These are phyloP conservation scores for Micractinium sp. DNA, from an alignment of 139 green algal genomes.

Conservation along the genomic window DNA sequence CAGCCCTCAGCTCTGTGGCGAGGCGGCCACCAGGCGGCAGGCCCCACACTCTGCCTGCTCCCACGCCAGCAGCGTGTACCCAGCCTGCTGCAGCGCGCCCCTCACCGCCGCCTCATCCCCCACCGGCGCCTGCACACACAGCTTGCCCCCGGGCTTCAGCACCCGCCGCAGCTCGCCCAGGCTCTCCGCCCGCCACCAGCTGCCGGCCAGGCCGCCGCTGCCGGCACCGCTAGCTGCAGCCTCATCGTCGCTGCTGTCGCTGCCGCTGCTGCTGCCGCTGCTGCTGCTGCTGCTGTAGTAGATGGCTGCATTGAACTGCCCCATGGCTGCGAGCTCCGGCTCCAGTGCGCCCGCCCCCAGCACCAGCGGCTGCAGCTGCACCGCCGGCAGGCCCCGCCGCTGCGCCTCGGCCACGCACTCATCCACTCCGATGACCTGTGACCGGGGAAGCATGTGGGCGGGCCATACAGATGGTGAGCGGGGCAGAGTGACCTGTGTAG, in stretches of 20 bases:
- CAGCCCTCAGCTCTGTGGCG: background rate
- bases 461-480: background rate
- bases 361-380: constrained; percentile 21
- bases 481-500: too few species aligned
- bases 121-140: constrained; percentile 50
- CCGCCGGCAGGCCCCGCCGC: constrained; percentile 41
- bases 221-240: background rate
- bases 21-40: constrained; percentile 2
- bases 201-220: background rate
- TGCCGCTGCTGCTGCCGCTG: background rate
- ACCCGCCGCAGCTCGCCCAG: constrained; percentile 41
- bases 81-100: background rate
- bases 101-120: background rate
- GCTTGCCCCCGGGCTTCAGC: constrained; percentile 45
- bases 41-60: background rate
- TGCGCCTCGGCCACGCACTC: constrained; percentile 28
- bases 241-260: background rate
- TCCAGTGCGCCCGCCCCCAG: constrained; percentile 3
- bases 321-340: background rate
- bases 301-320: constrained; percentile 42
- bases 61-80: background rate
- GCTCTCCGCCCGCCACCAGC: constrained; percentile 30
- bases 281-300: constrained; percentile 5
- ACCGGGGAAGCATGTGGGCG: background rate
- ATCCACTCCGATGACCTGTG: constrained; percentile 44